Conservation (phyloP, 768 basidiomycete species). For the Mycena sanguinolenta region DNA sequence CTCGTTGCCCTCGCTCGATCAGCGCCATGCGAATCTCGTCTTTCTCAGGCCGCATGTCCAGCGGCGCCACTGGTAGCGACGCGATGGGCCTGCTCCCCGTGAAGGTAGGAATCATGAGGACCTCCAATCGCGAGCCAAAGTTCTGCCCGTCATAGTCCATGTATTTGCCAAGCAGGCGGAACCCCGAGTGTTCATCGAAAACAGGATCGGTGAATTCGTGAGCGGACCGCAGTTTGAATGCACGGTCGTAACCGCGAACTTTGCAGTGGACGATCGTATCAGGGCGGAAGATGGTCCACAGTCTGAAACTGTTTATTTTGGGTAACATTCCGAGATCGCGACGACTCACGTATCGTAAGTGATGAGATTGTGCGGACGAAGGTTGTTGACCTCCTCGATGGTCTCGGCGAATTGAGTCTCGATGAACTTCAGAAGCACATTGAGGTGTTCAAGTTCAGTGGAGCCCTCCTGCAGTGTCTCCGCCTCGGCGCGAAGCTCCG, state of each 20-base stretch:
- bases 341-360: too few species aligned
- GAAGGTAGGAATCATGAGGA: slow-evolving; percentile 28
- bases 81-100: slow-evolving; percentile 14
- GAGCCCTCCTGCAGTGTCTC: too few species aligned
- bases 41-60: slow-evolving; percentile 72
- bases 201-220: slow-evolving; percentile 1
- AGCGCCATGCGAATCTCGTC: slow-evolving; percentile 70
- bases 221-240: slow-evolving; percentile 18
- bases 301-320: neutral
- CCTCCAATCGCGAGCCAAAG: slow-evolving; percentile 13
- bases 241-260: slow-evolving; percentile 32
- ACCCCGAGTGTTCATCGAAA: slow-evolving; percentile 17
- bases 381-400: too few species aligned
- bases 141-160: slow-evolving; percentile 34
- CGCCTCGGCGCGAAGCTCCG: too few species aligned
- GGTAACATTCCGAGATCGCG: too few species aligned
- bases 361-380: too few species aligned
- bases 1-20: slow-evolving; percentile 29
- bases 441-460: too few species aligned
- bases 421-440: too few species aligned
- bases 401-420: too few species aligned
- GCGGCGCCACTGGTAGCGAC: slow-evolving; percentile 48
- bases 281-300: slow-evolving; percentile 31
- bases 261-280: slow-evolving; percentile 28
- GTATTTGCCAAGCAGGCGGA: neutral